Evolutionary conservation across 202 grass and related monocot species (phyloP), one percentile per base, ranked within the genome.

Genomic region (Saccharum hybrid): DNA sequence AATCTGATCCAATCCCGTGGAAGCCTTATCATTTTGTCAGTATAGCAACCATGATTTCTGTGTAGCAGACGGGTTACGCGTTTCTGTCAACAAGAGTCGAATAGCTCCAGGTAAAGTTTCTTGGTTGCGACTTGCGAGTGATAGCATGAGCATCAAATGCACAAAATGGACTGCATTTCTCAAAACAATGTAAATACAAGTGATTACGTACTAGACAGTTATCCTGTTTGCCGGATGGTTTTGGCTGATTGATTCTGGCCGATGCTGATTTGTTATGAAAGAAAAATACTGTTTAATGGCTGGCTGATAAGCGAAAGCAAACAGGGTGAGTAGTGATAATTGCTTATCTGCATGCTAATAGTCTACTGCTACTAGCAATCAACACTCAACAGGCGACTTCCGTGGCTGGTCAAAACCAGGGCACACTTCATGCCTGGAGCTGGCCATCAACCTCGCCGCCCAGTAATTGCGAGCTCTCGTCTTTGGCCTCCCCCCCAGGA

Each of bases 371-470:
- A 12, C 10, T 26, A 38, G 38, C 39, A 21, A 48, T 7, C 4
- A 41, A 4, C 39, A 21, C 39, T 7, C 4, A 41, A 4, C 43
- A 75, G 41, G 48, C 74, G 8, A 63, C 21, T 10, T 54, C 33
- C 10, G 33, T 23, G 31, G 76, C 21, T 73, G 26, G 19, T 66
- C 45, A 81, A 66, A 66, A 16, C 9, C 11, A 33, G 19, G 40
- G 21, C 64, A 26, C 14, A 68, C 4, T 6, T 77, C 23, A 42
- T 61, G 59, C 33, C 78, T 73, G 38, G 8, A 21, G 10, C 14
- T 81, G 72, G 41, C 34, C 79, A 43, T 4, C 74, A 9, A 34
- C 66, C 41, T 8, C 83, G 38, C 10, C 66, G 19, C 1, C 67
- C 2, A 7, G 15, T 41, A 13, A 4, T n/a, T 73, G 10, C 13